Evolutionary conservation across 2,329 filamentous ascomycete species (phyloP).

Genomic region (Pseudonectria buxi): DNA sequence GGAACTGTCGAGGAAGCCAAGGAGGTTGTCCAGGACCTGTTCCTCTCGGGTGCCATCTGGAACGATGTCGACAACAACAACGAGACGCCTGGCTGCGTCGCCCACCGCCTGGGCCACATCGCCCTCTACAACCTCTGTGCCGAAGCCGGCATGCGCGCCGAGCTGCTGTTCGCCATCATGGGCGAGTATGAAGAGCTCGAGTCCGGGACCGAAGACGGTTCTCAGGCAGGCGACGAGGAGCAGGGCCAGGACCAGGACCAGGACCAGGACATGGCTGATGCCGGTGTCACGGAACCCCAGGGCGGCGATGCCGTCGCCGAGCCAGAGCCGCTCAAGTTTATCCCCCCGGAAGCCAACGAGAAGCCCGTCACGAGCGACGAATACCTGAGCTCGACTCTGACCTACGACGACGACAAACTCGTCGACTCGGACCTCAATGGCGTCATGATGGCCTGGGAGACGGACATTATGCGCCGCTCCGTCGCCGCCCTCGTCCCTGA

Average conservation of each 20-base stretch:
- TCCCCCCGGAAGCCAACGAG: conserved; percentile 31
- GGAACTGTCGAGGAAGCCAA: conserved; percentile 52
- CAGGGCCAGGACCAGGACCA: conserved; percentile 42
- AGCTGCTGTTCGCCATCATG: conserved; percentile 75
- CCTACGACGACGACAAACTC: conserved; percentile 58
- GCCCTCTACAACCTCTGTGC: conserved; percentile 77
- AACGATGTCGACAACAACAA: conserved; percentile 83
- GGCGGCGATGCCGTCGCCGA: conserved; percentile 24
- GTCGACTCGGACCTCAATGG: conserved; percentile 72
- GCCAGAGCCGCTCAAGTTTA: conserved; percentile 23
- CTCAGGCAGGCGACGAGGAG: conserved; percentile 27
- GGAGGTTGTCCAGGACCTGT: conserved; percentile 65
- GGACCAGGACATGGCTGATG: conserved; percentile 33
- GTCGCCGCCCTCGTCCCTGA: conserved; percentile 57
- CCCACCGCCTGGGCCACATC: conserved; percentile 59
- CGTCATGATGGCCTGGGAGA: conserved; percentile 94
- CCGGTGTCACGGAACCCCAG: conserved; percentile 24
- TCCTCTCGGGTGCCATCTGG: conserved; percentile 91
- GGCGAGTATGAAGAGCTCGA: conserved; percentile 72
- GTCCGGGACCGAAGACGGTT: conserved; percentile 41
- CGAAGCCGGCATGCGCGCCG: conserved; percentile 83
- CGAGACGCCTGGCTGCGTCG: conserved; percentile 89
- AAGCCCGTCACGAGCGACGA: conserved; percentile 54
- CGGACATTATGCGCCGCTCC: conserved; percentile 73
- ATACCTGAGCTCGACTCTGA: conserved; percentile 62